Conservation (phyloP, 352 stramenopile species). For the Pythium insidiosum region DNA sequence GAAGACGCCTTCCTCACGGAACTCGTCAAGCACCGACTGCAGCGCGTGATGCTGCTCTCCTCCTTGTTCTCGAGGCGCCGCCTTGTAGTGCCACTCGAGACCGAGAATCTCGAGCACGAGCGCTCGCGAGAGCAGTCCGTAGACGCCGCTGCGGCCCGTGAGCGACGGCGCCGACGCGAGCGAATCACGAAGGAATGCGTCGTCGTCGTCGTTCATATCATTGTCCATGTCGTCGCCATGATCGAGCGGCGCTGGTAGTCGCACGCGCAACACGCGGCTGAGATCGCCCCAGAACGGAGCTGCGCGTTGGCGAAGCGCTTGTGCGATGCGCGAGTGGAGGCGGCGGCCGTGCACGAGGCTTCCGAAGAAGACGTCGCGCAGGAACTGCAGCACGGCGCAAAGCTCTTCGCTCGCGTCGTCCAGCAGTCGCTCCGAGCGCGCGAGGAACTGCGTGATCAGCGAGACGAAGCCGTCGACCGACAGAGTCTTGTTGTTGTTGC, state of each 20-base stretch:
- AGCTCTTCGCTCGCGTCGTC: conserved; percentile 50
- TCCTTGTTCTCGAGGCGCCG: conserved; percentile 6
- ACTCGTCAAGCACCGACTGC: conserved; percentile 39
- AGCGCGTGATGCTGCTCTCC: conserved; percentile 26
- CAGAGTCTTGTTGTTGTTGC: conserved; percentile 7
- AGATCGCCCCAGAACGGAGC: conserved; percentile 61
- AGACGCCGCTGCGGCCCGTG: conserved; percentile 48
- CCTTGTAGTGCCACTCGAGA: conserved; percentile 54
- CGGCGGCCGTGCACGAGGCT: conserved; percentile 21
- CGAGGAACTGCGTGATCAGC: conserved; percentile 43
- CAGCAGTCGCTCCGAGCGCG: conserved; percentile 46
- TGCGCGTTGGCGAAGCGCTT: conserved; percentile 20
- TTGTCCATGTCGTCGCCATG: conserved; percentile 18
- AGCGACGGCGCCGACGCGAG: conserved; percentile 14
- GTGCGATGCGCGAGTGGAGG: conserved; percentile 41
- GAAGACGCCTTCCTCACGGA: conserved; percentile 53
- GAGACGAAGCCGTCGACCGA: conserved; percentile 21
- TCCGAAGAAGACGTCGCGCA: conserved; percentile 53
- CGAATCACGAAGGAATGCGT: neutral
- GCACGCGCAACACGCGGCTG: conserved; percentile 43
- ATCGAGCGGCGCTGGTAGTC: conserved; percentile 30
- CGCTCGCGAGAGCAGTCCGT: conserved; percentile 43
- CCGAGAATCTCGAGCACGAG: conserved; percentile 56
- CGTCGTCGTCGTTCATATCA: too few relatives aligned
- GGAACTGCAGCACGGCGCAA: conserved; percentile 41